Percentiles rank a stretch among this genome's conserved stretches.
These are phyloP conservation scores for Trypanosomatidae sp. DNA, from an alignment of 208 protist genomes.

Conservation along the genomic window DNA sequence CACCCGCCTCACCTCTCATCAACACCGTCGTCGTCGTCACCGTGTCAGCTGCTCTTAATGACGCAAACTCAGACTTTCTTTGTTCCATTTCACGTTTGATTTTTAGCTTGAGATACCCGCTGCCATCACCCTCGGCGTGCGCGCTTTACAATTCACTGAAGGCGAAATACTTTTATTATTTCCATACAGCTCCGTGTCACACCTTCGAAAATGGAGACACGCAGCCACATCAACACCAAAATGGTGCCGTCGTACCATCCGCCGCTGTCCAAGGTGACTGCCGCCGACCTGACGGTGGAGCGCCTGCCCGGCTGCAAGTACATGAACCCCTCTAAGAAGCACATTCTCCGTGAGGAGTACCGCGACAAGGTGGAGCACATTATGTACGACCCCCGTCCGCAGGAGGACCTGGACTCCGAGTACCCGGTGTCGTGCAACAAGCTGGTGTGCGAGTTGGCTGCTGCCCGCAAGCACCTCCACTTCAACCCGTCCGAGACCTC, in stretches of 20 bases:
- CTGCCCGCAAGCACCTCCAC: slow-evolving; percentile 81
- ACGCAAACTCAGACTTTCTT: neutral
- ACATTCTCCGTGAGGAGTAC: slow-evolving; percentile 71
- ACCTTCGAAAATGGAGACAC: slow-evolving; percentile 7
- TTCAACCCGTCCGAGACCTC: slow-evolving; percentile 88
- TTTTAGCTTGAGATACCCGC: neutral
- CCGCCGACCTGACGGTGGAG: slow-evolving; percentile 77
- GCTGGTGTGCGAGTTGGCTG: slow-evolving; percentile 78
- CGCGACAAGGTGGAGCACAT: slow-evolving; percentile 80
- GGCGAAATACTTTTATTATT: neutral
- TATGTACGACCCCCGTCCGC: slow-evolving; percentile 87
- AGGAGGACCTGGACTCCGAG: slow-evolving; percentile 47
- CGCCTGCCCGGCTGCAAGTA: slow-evolving; percentile 73
- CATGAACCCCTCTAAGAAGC: slow-evolving; percentile 83
- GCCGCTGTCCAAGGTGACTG: slow-evolving; percentile 53
- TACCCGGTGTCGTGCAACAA: slow-evolving; percentile 72
- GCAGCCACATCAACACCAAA: slow-evolving; percentile 15
- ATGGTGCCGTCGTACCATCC: slow-evolving; percentile 48
- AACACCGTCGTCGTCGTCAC: neutral
- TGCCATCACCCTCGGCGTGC: neutral
- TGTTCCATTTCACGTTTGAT: neutral
- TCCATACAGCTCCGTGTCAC: neutral
- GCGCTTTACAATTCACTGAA: neutral
- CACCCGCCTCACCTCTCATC: neutral
- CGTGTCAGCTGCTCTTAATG: neutral